Evolutionary conservation across 192 early-diverging fungal genomes (phyloP).

Genomic region (Podila verticillata): DNA sequence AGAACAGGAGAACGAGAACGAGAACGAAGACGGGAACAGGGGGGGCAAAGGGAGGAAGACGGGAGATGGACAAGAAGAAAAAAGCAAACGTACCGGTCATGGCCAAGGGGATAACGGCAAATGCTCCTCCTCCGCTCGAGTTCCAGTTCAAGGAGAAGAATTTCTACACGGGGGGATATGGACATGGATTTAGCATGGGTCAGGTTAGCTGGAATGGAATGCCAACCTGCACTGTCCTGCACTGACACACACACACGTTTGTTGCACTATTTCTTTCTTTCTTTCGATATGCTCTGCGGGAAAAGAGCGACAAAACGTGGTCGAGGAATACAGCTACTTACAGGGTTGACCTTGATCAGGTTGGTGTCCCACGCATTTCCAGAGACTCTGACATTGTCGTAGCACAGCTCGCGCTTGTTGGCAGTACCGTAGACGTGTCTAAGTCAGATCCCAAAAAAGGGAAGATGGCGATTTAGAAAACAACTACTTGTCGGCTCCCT

Average conservation of each 20-base stretch:
- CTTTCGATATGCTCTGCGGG: too few species aligned
- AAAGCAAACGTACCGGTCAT: constrained; percentile 61
- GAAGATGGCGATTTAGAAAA: too few species aligned
- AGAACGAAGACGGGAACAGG: too few species aligned
- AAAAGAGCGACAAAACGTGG: too few species aligned
- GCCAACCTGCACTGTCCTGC: too few species aligned
- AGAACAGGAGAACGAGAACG: too few species aligned
- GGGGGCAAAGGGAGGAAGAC: too few species aligned
- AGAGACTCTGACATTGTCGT: constrained; percentile 92
- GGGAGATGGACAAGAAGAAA: background rate
- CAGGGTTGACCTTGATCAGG: constrained; percentile 93
- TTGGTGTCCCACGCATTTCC: constrained; percentile 98
- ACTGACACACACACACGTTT: too few species aligned
- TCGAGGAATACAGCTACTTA: constrained; percentile 49
- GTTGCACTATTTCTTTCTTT: too few species aligned
- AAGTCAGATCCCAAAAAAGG: background rate
- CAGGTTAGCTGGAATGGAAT: too few species aligned
- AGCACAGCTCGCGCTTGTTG: constrained; percentile 90
- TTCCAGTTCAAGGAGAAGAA: constrained; percentile 87
- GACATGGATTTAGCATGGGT: too few species aligned
- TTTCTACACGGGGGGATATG: constrained; percentile 39
- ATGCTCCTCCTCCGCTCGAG: constrained; percentile 91
- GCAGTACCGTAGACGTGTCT: constrained; percentile 94
- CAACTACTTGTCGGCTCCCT: too few species aligned
- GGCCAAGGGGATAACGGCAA: constrained; percentile 90